A percentile compares a stretch with the other conserved stretches of the same genome.
Conservation (phyloP, 2,329 filamentous ascomycete species). For the Penicillium nordicum region DNA sequence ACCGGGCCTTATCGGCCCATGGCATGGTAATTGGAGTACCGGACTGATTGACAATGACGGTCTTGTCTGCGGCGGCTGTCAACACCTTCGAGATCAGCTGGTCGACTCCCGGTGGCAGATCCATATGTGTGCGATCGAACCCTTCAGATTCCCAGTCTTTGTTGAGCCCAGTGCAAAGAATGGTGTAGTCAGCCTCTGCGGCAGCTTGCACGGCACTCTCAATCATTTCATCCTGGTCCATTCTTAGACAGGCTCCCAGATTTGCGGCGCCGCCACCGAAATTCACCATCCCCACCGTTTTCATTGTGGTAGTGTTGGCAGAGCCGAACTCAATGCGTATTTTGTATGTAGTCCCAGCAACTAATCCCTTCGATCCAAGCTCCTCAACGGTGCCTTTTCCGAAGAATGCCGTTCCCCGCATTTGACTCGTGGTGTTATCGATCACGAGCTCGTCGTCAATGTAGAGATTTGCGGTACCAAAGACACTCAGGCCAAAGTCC, state of each 20-base stretch:
- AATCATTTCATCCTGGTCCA: constrained; percentile 14
- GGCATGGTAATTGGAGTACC: constrained; percentile 61
- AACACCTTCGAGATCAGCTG: constrained; percentile 60
- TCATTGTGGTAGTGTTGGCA: constrained; percentile 27
- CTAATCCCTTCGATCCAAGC: constrained; percentile 41
- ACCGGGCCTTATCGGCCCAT: constrained; percentile 43
- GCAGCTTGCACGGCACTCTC: constrained; percentile 14
- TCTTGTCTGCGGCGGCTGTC: constrained; percentile 59
- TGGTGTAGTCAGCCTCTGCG: constrained; percentile 16
- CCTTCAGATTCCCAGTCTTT: constrained; percentile 38
- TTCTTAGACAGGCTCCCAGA: constrained; percentile 25
- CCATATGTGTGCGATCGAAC: constrained; percentile 51
- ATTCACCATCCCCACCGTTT: constrained; percentile 22
- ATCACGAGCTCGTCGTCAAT: constrained; percentile 58
- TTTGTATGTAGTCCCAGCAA: constrained; percentile 30
- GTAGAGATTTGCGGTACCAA: constrained; percentile 59
- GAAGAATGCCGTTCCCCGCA: constrained; percentile 59
- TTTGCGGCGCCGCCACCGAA: constrained; percentile 25
- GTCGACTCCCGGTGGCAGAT: constrained; percentile 52
- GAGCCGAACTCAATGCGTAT: constrained; percentile 30
- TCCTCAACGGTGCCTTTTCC: constrained; percentile 62
- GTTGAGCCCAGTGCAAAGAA: constrained; percentile 25
- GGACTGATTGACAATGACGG: constrained; percentile 70
- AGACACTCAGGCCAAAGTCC: constrained; percentile 60
- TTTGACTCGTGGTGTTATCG: constrained; percentile 60